phyloP scores from a whole-genome alignment of 331 rosid genomes.

The Quercus lobata region DNA sequence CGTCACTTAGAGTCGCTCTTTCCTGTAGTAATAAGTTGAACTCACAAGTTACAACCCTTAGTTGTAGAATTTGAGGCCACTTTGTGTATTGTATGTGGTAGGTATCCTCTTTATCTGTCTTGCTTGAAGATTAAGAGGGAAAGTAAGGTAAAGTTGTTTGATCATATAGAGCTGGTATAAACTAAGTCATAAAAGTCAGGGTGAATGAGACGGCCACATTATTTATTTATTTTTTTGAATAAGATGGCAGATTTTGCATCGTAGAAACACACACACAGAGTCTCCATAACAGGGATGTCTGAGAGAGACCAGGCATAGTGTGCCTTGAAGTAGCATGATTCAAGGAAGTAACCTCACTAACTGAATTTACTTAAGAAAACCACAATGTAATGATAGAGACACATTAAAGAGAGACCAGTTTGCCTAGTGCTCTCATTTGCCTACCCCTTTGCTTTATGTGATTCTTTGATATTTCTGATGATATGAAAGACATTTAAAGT shows the following conservation, averaged over 20 bases:
- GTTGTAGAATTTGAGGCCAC: not conserved
- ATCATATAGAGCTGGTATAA: not conserved
- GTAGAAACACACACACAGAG: not conserved
- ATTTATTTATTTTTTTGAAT: too few species aligned
- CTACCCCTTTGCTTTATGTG: not conserved
- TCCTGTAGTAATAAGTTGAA: not conserved
- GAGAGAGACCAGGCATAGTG: slow-evolving; percentile 14
- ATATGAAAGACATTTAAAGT: slow-evolving; percentile 3
- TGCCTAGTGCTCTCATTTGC: slow-evolving; percentile 10
- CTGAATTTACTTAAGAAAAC: not conserved
- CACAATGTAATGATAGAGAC: not conserved
- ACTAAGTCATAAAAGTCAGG: too few species aligned
- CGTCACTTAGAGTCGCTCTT: not conserved
- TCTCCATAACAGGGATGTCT: not conserved
- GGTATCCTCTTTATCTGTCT: too few species aligned
- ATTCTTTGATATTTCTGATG: slow-evolving; percentile 1
- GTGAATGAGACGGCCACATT: too few species aligned
- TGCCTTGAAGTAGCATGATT: slow-evolving; percentile 12
- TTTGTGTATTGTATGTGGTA: too few species aligned
- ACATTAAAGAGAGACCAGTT: slow-evolving; percentile 26
- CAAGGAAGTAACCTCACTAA: not conserved
- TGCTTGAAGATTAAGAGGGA: too few species aligned
- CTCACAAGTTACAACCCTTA: not conserved
- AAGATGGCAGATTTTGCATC: too few species aligned
- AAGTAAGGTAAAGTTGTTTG: not conserved